A percentile compares a stretch with the other conserved stretches of the same genome.
Evolutionary conservation across 192 early-diverging fungal genomes (phyloP).

Genomic region (Dimargaris cristalligena): DNA sequence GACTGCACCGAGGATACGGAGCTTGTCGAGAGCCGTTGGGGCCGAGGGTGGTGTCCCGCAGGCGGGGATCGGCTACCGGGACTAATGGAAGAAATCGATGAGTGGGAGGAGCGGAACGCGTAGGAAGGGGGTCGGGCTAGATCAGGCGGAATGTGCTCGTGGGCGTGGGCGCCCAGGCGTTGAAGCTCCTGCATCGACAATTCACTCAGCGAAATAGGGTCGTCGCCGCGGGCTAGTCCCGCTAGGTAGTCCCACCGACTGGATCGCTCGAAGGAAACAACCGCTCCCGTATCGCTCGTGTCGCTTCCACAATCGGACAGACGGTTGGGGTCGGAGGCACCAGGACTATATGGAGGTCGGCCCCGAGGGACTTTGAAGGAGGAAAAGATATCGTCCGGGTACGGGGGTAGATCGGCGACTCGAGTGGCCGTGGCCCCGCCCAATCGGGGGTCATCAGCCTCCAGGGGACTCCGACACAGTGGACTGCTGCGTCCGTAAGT

Average conservation of each 20-base stretch:
- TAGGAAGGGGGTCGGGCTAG: background rate
- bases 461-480: background rate
- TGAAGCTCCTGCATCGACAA: conserved; percentile 10
- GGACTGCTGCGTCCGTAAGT: background rate
- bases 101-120: background rate
- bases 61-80: conserved; percentile 2
- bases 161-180: background rate
- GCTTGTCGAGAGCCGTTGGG: conserved; percentile 1
- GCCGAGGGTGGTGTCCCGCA: background rate
- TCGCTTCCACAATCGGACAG: conserved; percentile 2
- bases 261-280: conserved; percentile 2
- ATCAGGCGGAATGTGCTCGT: background rate
- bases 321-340: background rate
- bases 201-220: conserved; percentile 2
- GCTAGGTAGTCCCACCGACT: conserved; percentile 3
- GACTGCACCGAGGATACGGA: background rate
- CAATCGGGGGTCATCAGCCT: background rate
- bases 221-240: background rate
- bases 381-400: background rate
- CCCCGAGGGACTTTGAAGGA: background rate
- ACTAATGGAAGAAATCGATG: background rate
- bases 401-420: background rate
- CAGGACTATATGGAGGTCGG: background rate
- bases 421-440: background rate
- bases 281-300: conserved; percentile 7